phyloP scores from a whole-genome alignment of 2,329 filamentous ascomycete species.

The Stagonosporopsis tanaceti region DNA sequence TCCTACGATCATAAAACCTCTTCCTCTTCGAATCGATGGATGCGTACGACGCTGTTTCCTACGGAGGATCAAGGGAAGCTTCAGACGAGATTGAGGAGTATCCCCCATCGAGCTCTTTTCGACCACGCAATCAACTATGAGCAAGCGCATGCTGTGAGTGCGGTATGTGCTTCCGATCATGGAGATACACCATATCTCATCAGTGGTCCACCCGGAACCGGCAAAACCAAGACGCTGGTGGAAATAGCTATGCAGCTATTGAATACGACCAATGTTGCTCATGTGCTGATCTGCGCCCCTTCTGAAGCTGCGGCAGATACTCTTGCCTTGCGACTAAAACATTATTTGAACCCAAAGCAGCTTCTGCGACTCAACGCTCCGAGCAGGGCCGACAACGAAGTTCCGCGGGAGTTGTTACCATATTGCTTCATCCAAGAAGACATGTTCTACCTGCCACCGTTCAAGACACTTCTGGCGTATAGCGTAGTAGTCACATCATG shows the following conservation, averaged over 20 bases:
- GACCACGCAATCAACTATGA: constrained; percentile 58
- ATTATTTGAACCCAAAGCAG: constrained; percentile 47
- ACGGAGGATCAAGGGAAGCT: constrained; percentile 45
- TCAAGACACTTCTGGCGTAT: constrained; percentile 50
- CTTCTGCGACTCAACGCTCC: constrained; percentile 55
- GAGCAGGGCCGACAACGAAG: constrained; percentile 53
- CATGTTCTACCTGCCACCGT: constrained; percentile 53
- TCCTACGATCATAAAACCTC: neutral
- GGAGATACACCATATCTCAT: constrained; percentile 58
- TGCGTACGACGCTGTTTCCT: constrained; percentile 56
- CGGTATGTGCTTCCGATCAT: constrained; percentile 52
- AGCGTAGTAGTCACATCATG: constrained; percentile 56
- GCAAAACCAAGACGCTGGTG: constrained; percentile 61
- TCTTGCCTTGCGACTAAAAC: constrained; percentile 50
- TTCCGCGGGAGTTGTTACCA: constrained; percentile 49
- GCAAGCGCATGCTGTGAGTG: constrained; percentile 56
- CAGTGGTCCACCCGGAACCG: constrained; percentile 60
- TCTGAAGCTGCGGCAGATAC: constrained; percentile 59
- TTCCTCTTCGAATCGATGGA: constrained; percentile 36
- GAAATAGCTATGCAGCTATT: constrained; percentile 52
- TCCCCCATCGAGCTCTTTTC: constrained; percentile 45
- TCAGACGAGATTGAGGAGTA: constrained; percentile 51
- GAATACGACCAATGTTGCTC: constrained; percentile 29
- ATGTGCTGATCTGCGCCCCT: constrained; percentile 56
- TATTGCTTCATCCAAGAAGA: constrained; percentile 52